Conservation (phyloP, 148 eudicot genomes). For the Amaranthus palmeri region DNA sequence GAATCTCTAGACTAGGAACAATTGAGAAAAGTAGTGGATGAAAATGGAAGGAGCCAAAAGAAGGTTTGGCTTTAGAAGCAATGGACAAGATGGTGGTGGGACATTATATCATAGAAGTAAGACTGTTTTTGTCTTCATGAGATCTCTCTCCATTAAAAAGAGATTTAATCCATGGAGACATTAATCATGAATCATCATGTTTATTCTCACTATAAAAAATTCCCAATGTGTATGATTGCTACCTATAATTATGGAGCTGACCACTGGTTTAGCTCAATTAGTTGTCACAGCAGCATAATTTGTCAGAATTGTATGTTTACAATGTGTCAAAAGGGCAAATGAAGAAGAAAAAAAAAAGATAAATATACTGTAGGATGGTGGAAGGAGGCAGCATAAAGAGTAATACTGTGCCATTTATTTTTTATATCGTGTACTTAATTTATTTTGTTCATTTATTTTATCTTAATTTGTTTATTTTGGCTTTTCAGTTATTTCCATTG, state of each 20-base stretch:
- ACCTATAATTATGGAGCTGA: conserved; percentile 36
- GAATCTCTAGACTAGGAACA: conserved; percentile 27
- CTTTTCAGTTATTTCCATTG: no score
- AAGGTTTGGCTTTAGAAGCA: conserved; percentile 10
- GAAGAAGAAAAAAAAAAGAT: not conserved
- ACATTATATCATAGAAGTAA: conserved; percentile 3
- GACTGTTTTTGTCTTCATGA: conserved; percentile 16
- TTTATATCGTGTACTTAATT: not conserved
- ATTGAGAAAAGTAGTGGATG: conserved; percentile 44
- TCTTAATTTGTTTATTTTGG: not conserved
- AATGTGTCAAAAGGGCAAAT: conserved; percentile 11
- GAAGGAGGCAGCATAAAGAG: conserved; percentile 1
- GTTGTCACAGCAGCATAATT: conserved; percentile 3
- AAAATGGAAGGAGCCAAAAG: conserved; percentile 37
- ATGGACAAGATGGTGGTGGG: conserved; percentile 39
- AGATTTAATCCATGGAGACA: conserved; percentile 31
- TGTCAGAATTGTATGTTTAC: conserved; percentile 14
- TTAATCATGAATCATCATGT: conserved; percentile 37
- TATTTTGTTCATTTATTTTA: not conserved
- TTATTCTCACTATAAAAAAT: conserved; percentile 24
- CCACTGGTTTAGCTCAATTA: conserved; percentile 21
- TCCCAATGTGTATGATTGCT: conserved; percentile 23
- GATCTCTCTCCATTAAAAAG: conserved; percentile 17
- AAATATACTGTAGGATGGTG: not conserved
- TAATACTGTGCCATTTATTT: not conserved